phyloP scores from a whole-genome alignment of 2,329 filamentous ascomycete species.

The Lachnellula subtilissima region DNA sequence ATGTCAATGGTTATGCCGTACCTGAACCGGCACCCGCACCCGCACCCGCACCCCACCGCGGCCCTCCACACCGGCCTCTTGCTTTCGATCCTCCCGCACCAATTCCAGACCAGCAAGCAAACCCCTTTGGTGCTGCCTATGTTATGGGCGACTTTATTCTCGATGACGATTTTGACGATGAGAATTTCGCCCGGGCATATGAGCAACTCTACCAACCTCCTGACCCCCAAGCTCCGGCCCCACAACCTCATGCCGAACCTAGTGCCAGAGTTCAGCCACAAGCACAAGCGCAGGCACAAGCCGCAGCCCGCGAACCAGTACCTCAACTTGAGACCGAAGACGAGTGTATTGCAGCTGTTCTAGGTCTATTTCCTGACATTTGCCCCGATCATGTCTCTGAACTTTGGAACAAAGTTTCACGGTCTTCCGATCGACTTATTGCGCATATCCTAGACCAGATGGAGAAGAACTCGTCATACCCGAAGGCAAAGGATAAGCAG shows the following conservation, averaged over 20 bases:
- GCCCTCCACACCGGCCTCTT: background rate
- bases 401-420: constrained; percentile 31
- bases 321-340: constrained; percentile 5
- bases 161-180: constrained; percentile 10
- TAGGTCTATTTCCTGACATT: constrained; percentile 44
- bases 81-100: background rate
- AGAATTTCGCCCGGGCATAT: constrained; percentile 1
- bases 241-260: background rate
- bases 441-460: constrained; percentile 39
- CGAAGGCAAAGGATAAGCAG: constrained; percentile 36
- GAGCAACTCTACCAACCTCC: background rate
- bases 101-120: background rate
- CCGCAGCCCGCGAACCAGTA: background rate
- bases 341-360: constrained; percentile 33
- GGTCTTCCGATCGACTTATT: constrained; percentile 27
- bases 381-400: constrained; percentile 36
- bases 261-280: background rate
- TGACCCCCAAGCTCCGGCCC: background rate
- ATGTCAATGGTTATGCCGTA: background rate
- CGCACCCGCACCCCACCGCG: background rate
- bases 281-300: background rate
- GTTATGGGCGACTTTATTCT: constrained; percentile 5
- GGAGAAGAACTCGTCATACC: constrained; percentile 37
- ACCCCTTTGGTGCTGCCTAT: background rate
- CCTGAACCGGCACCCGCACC: background rate